A percentile compares a stretch with the other conserved stretches of the same genome.
These are phyloP conservation scores for Capronia americana DNA, from an alignment of 2,329 filamentous ascomycete genomes.

Conservation along the genomic window DNA sequence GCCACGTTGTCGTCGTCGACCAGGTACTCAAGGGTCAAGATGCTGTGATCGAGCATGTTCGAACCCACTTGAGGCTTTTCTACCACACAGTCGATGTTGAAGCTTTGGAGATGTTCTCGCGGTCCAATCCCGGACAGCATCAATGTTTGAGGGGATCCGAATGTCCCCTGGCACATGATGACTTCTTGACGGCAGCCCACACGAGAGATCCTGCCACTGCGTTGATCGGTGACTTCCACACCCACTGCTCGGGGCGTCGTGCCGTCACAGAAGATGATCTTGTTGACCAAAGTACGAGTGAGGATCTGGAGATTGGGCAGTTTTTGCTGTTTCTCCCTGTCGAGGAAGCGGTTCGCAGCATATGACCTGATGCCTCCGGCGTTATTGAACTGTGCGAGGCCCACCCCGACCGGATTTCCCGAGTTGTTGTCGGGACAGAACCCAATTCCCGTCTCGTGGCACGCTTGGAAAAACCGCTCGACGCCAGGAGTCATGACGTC, in stretches of 20 bases:
- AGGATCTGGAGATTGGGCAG: slow-evolving; percentile 56
- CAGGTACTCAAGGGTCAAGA: slow-evolving; percentile 32
- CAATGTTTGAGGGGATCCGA: slow-evolving; percentile 62
- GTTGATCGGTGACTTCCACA: slow-evolving; percentile 51
- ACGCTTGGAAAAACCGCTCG: slow-evolving; percentile 54
- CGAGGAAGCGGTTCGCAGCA: slow-evolving; percentile 49
- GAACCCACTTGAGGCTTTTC: slow-evolving; percentile 53
- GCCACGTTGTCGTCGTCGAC: slow-evolving; percentile 15
- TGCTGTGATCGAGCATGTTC: slow-evolving; percentile 55
- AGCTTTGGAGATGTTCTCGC: slow-evolving; percentile 47
- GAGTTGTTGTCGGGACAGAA: slow-evolving; percentile 63
- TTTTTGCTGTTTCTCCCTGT: slow-evolving; percentile 44
- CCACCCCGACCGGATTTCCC: slow-evolving; percentile 63
- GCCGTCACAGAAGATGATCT: slow-evolving; percentile 37
- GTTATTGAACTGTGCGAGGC: slow-evolving; percentile 22
- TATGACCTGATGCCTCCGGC: slow-evolving; percentile 12
- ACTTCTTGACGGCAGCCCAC: slow-evolving; percentile 56
- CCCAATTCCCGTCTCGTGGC: slow-evolving; percentile 50
- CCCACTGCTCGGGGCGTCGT: slow-evolving; percentile 45
- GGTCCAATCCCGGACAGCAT: slow-evolving; percentile 67
- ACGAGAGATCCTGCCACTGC: slow-evolving; percentile 40
- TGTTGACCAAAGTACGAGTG: slow-evolving; percentile 52
- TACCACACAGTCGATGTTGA: slow-evolving; percentile 51
- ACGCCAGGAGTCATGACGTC: slow-evolving; percentile 52
- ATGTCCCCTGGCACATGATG: slow-evolving; percentile 64